These are phyloP conservation scores for Nematodospora anomalae DNA, from an alignment of 1,139 yeast species.

Conservation along the genomic window DNA sequence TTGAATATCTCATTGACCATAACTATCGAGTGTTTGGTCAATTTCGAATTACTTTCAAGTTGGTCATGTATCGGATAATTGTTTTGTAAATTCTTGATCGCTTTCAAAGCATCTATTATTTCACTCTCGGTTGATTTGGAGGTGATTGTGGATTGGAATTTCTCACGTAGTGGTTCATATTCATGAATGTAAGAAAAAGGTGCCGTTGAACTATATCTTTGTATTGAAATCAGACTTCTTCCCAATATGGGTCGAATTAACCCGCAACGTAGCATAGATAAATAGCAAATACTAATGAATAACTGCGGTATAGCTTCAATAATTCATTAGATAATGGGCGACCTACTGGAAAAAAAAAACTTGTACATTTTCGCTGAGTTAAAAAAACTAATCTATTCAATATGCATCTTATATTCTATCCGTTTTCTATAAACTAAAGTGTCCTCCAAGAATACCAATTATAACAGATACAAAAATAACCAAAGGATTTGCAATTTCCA, in stretches of 20 bases:
- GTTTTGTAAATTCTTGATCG: slow-evolving; percentile 23
- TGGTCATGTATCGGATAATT: slow-evolving; percentile 16
- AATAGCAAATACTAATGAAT: background rate
- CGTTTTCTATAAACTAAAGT: background rate
- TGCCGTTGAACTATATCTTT: slow-evolving; percentile 1
- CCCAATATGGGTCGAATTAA: background rate
- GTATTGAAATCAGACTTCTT: background rate
- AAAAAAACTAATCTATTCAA: too few relatives aligned
- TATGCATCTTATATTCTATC: too few relatives aligned
- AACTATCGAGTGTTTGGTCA: slow-evolving; percentile 18
- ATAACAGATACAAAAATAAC: slow-evolving; percentile 5
- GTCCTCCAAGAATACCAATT: slow-evolving; percentile 8
- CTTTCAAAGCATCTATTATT: slow-evolving; percentile 20
- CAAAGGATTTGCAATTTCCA: slow-evolving; percentile 2
- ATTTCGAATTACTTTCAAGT: slow-evolving; percentile 17
- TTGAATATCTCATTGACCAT: slow-evolving; percentile 21
- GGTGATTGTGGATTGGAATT: slow-evolving; percentile 10
- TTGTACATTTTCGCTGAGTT: too few relatives aligned
- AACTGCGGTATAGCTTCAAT: too few relatives aligned
- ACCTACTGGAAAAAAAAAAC: too few relatives aligned
- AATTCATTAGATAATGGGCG: too few relatives aligned
- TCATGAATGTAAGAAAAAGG: slow-evolving; percentile 18
- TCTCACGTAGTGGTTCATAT: slow-evolving; percentile 10
- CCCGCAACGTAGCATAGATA: slow-evolving; percentile 2
- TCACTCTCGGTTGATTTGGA: slow-evolving; percentile 7